Evolutionary conservation across 495 filamentous ascomycete species (phyloP).

Genomic region (Aspergillus panamensis): DNA sequence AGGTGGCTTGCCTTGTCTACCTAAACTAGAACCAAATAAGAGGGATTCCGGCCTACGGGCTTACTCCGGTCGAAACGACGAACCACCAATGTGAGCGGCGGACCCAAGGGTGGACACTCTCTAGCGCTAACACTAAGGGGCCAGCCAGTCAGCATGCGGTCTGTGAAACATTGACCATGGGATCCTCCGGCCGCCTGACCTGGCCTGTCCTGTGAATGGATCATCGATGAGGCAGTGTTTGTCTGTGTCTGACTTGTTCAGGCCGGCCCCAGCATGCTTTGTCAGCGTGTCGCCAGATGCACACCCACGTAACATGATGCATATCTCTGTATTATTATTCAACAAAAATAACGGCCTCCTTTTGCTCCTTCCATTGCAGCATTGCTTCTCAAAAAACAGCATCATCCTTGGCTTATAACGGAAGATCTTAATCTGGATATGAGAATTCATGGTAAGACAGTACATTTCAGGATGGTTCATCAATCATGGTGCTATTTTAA

Average conservation of each 20-base stretch:
- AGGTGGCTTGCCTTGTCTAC: neutral
- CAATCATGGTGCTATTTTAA: conserved; percentile 17
- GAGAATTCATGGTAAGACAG: conserved; percentile 7
- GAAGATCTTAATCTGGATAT: conserved; percentile 13
- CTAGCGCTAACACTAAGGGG: conserved; percentile 14
- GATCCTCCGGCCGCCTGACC: neutral
- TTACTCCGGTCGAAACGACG: neutral
- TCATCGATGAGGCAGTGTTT: neutral
- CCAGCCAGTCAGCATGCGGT: conserved; percentile 10
- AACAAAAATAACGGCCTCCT: neutral
- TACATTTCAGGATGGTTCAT: too few relatives aligned
- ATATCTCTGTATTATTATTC: too few relatives aligned
- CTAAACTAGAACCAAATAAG: neutral
- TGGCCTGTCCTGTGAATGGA: neutral
- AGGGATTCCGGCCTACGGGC: neutral
- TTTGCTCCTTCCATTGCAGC: neutral
- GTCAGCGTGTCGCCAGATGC: neutral
- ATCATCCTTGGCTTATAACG: neutral
- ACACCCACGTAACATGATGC: neutral
- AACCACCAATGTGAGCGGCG: conserved; percentile 11
- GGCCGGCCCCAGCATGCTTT: neutral
- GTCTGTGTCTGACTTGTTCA: conserved; percentile 2
- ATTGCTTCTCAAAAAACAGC: neutral
- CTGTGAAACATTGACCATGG: conserved; percentile 16
- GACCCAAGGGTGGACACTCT: conserved; percentile 9